These are phyloP conservation scores for Coffea eugenioides DNA, from an alignment of 257 asterid genomes.

Conservation along the genomic window DNA sequence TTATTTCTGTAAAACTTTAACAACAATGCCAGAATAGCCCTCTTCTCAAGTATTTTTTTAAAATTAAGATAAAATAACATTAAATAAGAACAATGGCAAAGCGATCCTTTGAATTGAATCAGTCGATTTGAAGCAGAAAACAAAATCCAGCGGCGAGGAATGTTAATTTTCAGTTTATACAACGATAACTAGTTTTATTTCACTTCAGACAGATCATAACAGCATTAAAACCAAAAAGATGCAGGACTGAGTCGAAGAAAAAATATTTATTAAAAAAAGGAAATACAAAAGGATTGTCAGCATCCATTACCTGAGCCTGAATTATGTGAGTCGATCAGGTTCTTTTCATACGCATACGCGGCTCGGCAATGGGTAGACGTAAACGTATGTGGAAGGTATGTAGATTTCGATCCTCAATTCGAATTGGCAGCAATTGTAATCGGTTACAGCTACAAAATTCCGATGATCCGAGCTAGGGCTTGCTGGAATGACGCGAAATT, in stretches of 20 bases:
- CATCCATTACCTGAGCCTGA: neutral
- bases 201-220: neutral
- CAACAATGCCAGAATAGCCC: neutral
- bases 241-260: neutral
- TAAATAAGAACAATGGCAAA: no score
- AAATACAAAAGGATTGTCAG: neutral
- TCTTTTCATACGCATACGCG: constrained; percentile 20
- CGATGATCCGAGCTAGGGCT: neutral
- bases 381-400: neutral
- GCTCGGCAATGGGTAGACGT: constrained; percentile 9
- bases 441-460: neutral
- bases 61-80: neutral
- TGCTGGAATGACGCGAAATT: neutral
- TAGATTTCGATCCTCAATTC: neutral
- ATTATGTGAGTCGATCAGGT: neutral
- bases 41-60: no score
- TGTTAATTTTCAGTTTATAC: neutral
- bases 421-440: neutral
- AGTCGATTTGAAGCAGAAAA: neutral
- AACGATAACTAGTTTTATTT: neutral
- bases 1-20: neutral
- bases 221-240: neutral
- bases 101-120: neutral
- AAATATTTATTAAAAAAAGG: neutral
- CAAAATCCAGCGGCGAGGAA: neutral